Evolutionary conservation across 306 rosid genomes (phyloP), one percentile per base, ranked within the genome.

Genomic region (Heteromeles arbutifolia): DNA sequence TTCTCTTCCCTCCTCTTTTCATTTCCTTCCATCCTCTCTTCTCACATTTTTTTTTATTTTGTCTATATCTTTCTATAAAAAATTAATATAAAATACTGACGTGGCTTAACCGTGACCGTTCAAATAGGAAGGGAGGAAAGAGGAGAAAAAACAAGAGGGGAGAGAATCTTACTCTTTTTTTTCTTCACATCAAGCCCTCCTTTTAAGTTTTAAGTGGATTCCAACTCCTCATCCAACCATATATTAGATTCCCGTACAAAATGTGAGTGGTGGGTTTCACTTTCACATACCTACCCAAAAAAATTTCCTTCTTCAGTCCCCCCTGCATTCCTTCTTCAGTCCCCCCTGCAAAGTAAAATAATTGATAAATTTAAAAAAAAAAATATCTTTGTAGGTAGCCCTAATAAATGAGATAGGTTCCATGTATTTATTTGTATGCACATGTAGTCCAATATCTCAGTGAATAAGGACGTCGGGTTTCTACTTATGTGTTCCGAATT

Each of bases 141-240:
- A 29, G 32, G 0, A 5, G 5, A 32, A 0, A 0, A 1, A 7
- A 34, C 6, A 34, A 34, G 4, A 5, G 0, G 1, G 1, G 0
- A 34, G 9, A 34, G 9, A 34, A 34, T 34, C 39, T 0, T 34
- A 6, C 39, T 7, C 9, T 34, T 34, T 86, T 69, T 73, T 70
- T 83, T 81, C 86, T 81, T 80, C 90, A 74, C 86, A 82, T 85
- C 87, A 88, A 85, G 82, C 77, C 72, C 73, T 84, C 59, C 88
- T 80, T 91, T 85, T 74, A 41, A 90, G 98, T 80, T 91, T 84
- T 74, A 45, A 90, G 98, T 92, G 98, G 98, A 90, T 89, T 92
- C 97, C 97, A 95, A 88, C 98, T 90, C 97, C 86, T 90, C 93
- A 56, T 90, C 86, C 98, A 95, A 90, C 94, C 90, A 87, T 37